Evolutionary conservation across 2,329 filamentous ascomycete genomes (phyloP).

Genomic region (Calonectria montana): DNA sequence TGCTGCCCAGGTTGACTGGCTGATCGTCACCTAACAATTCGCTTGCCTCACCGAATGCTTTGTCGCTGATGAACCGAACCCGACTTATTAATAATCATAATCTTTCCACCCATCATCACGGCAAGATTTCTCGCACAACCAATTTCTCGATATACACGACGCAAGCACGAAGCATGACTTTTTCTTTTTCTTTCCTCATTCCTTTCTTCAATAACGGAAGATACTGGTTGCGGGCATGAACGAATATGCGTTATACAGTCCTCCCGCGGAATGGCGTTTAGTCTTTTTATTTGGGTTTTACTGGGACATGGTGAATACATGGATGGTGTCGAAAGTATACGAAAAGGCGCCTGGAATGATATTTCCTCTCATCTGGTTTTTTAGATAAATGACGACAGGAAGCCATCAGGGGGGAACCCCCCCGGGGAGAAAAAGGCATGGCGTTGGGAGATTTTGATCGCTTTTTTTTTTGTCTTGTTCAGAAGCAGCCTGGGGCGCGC

Average conservation of each 20-base stretch:
- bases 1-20: background rate
- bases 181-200: background rate
- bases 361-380: slow-evolving; percentile 23
- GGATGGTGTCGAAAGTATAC: slow-evolving; percentile 38
- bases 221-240: slow-evolving; percentile 36
- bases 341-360: slow-evolving; percentile 37
- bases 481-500: background rate
- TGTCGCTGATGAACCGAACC: slow-evolving; percentile 10
- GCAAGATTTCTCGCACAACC: slow-evolving; percentile 5
- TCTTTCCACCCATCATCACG: slow-evolving; percentile 12
- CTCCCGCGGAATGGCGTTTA: slow-evolving; percentile 30
- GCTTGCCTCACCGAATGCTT: background rate
- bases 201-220: slow-evolving; percentile 18
- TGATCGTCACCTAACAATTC: slow-evolving; percentile 3
- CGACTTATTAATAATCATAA: slow-evolving; percentile 41
- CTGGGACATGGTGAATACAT: slow-evolving; percentile 29
- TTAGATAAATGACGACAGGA: slow-evolving; percentile 43
- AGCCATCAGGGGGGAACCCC: slow-evolving; percentile 19
- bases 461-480: slow-evolving; percentile 24
- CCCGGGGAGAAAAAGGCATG: slow-evolving; percentile 37
- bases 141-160: slow-evolving; percentile 14
- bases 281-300: slow-evolving; percentile 12
- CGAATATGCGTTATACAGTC: slow-evolving; percentile 33
- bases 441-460: slow-evolving; percentile 32
- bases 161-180: slow-evolving; percentile 24